Conservation (phyloP, 2,329 filamentous ascomycete species). For the Apiospora arundinis region DNA sequence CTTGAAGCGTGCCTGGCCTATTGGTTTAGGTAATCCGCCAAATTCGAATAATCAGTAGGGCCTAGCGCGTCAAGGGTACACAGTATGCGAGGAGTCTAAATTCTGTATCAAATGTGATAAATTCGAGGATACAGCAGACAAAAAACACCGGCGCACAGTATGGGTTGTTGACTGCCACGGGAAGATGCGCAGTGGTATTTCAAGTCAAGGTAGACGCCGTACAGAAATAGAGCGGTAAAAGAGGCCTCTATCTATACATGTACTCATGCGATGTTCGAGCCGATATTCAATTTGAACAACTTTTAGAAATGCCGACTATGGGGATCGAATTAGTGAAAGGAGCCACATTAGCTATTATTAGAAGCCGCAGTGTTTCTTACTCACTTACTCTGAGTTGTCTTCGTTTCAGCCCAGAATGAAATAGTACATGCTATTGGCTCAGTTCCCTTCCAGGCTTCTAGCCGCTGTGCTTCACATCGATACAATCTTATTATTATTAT, state of each 20-base stretch:
- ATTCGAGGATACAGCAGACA: no score
- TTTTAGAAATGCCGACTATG: neutral
- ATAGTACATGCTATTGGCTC: neutral
- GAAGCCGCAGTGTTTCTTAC: neutral
- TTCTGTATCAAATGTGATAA: no score
- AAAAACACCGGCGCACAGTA: no score
- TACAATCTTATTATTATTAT: neutral
- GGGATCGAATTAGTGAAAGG: neutral
- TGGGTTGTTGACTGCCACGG: no score
- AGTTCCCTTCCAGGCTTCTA: neutral
- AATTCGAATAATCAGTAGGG: no score
- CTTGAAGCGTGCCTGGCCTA: no score
- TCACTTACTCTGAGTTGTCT: neutral
- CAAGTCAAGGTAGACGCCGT: neutral
- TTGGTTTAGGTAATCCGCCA: no score
- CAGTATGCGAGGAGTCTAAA: no score
- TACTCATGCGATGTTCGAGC: neutral
- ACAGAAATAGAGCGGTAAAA: neutral
- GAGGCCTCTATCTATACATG: neutral
- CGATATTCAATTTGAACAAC: neutral
- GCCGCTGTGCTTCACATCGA: constrained; percentile 2
- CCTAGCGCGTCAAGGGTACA: no score
- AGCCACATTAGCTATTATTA: neutral
- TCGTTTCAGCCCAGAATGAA: constrained; percentile 8
- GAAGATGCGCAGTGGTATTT: no score